Evolutionary conservation across 2,329 filamentous ascomycete genomes (phyloP).

Genomic region (Trichoderma simmonsii): DNA sequence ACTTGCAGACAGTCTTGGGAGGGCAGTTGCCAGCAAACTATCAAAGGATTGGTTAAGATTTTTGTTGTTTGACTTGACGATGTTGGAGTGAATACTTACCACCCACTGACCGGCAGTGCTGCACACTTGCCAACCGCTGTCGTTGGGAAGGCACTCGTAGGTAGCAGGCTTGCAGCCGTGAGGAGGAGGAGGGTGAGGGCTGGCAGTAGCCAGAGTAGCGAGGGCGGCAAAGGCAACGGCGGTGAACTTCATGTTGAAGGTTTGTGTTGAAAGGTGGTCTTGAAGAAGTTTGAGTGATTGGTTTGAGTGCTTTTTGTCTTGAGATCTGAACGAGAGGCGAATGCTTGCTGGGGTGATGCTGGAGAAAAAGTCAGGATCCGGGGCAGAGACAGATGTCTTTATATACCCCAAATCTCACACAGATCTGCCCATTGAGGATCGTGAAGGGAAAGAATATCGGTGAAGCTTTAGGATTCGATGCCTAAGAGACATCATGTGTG

Average conservation of each 20-base stretch:
- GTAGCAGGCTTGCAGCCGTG: slow-evolving; percentile 33
- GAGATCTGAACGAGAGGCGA: not conserved
- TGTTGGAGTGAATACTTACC: slow-evolving; percentile 28
- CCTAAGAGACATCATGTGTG: not conserved
- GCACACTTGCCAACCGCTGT: slow-evolving; percentile 35
- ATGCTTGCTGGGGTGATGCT: slow-evolving; percentile 13
- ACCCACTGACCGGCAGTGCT: slow-evolving; percentile 30
- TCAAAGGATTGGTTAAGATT: not conserved
- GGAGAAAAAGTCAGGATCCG: not conserved
- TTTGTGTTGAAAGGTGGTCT: not conserved
- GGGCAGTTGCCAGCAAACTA: slow-evolving; percentile 36
- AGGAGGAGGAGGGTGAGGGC: slow-evolving; percentile 14
- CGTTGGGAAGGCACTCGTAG: slow-evolving; percentile 32
- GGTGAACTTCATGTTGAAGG: slow-evolving; percentile 33
- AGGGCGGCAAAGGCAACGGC: slow-evolving; percentile 26
- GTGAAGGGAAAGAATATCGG: not conserved
- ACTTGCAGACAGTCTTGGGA: slow-evolving; percentile 36
- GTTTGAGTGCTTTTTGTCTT: slow-evolving; percentile 18
- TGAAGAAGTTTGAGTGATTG: not conserved
- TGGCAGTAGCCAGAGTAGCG: slow-evolving; percentile 21
- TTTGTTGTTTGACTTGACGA: not conserved
- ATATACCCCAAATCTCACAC: slow-evolving; percentile 3
- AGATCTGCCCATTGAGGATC: not conserved
- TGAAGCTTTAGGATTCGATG: not conserved
- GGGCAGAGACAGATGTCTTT: slow-evolving; percentile 11